These are phyloP conservation scores for Garcia nutans DNA, from an alignment of 345 rosid genomes.

Conservation along the genomic window DNA sequence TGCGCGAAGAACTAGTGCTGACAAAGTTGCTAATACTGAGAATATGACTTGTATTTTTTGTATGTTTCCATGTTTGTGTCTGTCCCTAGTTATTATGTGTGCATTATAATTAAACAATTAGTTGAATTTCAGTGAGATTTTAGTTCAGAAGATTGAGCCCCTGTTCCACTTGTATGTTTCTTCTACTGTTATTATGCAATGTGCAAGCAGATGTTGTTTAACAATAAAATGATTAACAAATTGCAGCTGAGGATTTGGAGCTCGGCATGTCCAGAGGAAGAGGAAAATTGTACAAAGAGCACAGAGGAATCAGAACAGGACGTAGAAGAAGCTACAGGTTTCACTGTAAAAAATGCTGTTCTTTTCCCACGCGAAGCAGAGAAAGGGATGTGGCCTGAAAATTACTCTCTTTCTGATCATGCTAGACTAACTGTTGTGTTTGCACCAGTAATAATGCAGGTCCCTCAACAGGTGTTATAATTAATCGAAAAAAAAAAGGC, in stretches of 20 bases:
- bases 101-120: too few species aligned
- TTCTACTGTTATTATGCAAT: neutral
- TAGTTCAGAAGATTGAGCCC: too few species aligned
- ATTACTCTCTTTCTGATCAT: conserved; percentile 75
- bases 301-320: conserved; percentile 1
- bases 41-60: neutral
- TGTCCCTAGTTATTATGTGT: neutral
- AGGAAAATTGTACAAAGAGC: conserved; percentile 1
- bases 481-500: too few species aligned
- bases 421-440: conserved; percentile 73
- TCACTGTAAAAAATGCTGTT: conserved; percentile 67
- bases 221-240: neutral
- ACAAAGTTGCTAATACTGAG: neutral
- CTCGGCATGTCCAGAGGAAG: conserved; percentile 13
- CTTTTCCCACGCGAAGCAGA: conserved; percentile 78
- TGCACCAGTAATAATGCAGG: conserved; percentile 64
- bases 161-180: neutral
- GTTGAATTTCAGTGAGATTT: too few species aligned
- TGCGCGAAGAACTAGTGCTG: too few species aligned
- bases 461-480: conserved; percentile 20
- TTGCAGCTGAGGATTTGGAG: conserved; percentile 27
- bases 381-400: conserved; percentile 71
- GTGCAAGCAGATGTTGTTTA: neutral
- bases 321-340: conserved; percentile 43
- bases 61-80: neutral